phyloP scores from a whole-genome alignment of 106 monocot species.

The Posidonia australis region DNA sequence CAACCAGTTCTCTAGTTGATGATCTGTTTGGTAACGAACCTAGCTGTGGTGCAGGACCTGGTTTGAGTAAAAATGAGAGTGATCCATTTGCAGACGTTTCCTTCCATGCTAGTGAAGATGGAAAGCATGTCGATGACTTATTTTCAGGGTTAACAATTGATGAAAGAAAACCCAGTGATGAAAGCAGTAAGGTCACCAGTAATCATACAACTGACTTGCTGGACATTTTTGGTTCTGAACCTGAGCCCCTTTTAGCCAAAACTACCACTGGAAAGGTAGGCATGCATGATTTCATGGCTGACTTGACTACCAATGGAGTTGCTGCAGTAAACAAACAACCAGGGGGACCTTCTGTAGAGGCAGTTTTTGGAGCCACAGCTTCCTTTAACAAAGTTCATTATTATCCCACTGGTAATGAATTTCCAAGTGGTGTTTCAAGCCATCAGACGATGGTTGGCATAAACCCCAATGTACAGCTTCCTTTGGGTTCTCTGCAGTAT shows the following conservation, averaged over 20 bases:
- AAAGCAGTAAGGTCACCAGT: neutral
- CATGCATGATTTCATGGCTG: conserved; percentile 59
- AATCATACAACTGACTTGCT: conserved; percentile 28
- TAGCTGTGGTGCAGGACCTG: conserved; percentile 16
- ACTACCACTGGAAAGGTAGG: conserved; percentile 9
- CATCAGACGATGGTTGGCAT: conserved; percentile 13
- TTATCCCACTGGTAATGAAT: conserved; percentile 15
- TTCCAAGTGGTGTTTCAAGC: conserved; percentile 23
- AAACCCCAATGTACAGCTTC: conserved; percentile 21
- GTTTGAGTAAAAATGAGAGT: conserved; percentile 19
- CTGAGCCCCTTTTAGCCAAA: conserved; percentile 12
- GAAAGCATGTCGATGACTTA: conserved; percentile 34
- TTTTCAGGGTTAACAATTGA: conserved; percentile 82
- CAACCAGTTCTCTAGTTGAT: conserved; percentile 46
- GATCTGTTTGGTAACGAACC: conserved; percentile 50
- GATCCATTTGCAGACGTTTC: conserved; percentile 98
- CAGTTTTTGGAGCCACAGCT: conserved; percentile 15
- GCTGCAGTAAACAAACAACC: conserved; percentile 2
- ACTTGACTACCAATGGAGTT: conserved; percentile 29
- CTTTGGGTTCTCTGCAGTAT: conserved; percentile 42
- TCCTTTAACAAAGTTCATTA: conserved; percentile 21
- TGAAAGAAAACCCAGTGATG: conserved; percentile 19
- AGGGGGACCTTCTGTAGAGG: conserved; percentile 15
- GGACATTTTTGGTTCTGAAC: conserved; percentile 45
- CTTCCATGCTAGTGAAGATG: conserved; percentile 52